These are phyloP conservation scores for Oehlia diaphana DNA, from an alignment of 192 early-diverging fungal species.

Conservation along the genomic window DNA sequence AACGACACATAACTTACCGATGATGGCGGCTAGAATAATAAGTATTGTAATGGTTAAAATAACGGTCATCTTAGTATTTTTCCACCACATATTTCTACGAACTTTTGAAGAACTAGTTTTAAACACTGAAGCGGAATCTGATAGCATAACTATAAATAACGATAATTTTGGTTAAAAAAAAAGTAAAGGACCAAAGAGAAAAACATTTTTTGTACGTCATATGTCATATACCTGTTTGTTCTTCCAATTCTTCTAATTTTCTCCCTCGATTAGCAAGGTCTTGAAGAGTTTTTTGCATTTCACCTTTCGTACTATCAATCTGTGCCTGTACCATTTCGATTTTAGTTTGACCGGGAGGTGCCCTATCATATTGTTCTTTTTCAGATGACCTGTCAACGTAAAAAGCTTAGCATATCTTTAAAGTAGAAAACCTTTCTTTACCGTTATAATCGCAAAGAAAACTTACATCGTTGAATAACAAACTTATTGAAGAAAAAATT, in stretches of 20 bases:
- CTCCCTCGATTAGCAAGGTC: neutral
- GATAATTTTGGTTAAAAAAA: neutral
- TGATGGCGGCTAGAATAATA: neutral
- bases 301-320: slow-evolving; percentile 3
- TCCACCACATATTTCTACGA: slow-evolving; percentile 18
- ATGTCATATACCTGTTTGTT: neutral
- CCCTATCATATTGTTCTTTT: too few relatives aligned
- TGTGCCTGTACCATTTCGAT: too few relatives aligned
- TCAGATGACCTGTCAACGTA: too few relatives aligned
- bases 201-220: neutral
- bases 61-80: slow-evolving; percentile 19
- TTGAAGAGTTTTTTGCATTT: slow-evolving; percentile 5
- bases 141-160: neutral
- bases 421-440: too few relatives aligned
- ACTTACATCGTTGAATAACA: too few relatives aligned
- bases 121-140: neutral
- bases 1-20: neutral
- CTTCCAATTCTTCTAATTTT: slow-evolving; percentile 8
- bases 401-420: too few relatives aligned
- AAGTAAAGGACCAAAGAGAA: neutral
- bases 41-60: neutral
- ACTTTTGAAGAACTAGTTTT: neutral
- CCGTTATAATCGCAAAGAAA: too few relatives aligned
- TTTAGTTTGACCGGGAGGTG: too few relatives aligned
- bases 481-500: too few relatives aligned